Percentiles rank a stretch among this genome's conserved stretches.
Evolutionary conservation across 2,329 filamentous ascomycete species (phyloP).

Genomic region (Fusarium sp.): DNA sequence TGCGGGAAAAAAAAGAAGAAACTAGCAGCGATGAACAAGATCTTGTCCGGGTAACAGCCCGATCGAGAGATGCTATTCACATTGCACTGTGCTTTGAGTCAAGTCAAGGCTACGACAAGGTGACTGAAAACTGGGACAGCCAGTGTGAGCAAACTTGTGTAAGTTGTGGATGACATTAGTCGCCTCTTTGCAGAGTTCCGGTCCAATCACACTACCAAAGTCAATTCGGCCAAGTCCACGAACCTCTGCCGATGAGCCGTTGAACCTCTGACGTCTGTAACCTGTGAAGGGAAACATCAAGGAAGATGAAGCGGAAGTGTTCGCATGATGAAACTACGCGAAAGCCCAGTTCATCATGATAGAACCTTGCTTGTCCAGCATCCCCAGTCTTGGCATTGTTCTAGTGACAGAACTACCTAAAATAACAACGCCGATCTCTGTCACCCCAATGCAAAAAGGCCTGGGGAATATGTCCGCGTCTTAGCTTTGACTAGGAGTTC

Average conservation of each 20-base stretch:
- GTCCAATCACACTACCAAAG: conserved; percentile 27
- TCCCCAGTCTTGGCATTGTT: conserved; percentile 2
- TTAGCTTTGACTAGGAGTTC: conserved; percentile 22
- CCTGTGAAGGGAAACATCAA: background rate
- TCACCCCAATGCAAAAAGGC: conserved; percentile 17
- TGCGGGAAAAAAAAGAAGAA: conserved; percentile 8
- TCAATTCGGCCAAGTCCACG: conserved; percentile 26
- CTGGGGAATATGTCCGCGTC: conserved; percentile 15
- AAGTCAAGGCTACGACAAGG: background rate
- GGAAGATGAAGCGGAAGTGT: background rate
- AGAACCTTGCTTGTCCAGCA: conserved; percentile 5
- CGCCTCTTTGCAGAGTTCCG: conserved; percentile 11
- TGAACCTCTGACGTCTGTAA: conserved; percentile 9
- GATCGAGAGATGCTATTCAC: background rate
- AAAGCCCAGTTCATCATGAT: background rate
- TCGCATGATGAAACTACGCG: background rate
- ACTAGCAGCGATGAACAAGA: conserved; percentile 1
- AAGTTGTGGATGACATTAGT: conserved; percentile 4
- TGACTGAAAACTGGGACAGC: conserved; percentile 4
- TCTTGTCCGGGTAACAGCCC: background rate
- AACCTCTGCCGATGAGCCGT: conserved; percentile 26
- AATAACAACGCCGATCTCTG: conserved; percentile 35
- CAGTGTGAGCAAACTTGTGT: conserved; percentile 27
- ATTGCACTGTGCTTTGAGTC: conserved; percentile 7
- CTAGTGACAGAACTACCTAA: conserved; percentile 21